Conservation (phyloP, 129 eudicot species). For the Flaveria trinervia region DNA sequence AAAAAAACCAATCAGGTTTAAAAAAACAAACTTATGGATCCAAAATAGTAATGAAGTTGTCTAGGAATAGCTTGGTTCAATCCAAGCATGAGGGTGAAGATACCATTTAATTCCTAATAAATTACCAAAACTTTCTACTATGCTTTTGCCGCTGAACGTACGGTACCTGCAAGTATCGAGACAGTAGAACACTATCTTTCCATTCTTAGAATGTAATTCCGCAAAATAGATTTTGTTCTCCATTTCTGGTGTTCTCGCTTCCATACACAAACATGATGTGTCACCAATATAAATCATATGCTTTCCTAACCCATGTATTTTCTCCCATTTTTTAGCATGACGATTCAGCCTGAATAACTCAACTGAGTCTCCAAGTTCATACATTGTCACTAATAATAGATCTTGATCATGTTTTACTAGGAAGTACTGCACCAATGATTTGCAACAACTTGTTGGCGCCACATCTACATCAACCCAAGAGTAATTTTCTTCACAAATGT, state of each 20-base stretch:
- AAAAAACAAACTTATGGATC: background rate
- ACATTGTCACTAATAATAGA: background rate
- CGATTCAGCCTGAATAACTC: background rate
- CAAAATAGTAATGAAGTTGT: background rate
- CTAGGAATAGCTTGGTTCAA: slow-evolving; percentile 2
- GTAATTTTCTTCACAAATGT: background rate
- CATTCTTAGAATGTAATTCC: background rate
- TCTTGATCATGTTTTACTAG: background rate
- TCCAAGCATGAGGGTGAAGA: background rate
- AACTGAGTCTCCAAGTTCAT: background rate
- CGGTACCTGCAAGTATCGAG: slow-evolving; percentile 26
- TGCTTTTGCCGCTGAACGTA: background rate
- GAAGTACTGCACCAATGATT: background rate
- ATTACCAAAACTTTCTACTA: background rate
- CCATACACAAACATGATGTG: background rate
- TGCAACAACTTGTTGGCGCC: background rate
- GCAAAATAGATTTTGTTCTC: slow-evolving; percentile 31
- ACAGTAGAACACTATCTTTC: slow-evolving; percentile 22
- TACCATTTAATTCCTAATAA: background rate
- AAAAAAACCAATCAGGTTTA: background rate
- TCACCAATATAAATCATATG: slow-evolving; percentile 19
- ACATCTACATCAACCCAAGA: background rate
- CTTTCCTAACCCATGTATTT: slow-evolving; percentile 14
- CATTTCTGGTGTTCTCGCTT: slow-evolving; percentile 5
- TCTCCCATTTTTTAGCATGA: slow-evolving; percentile 1